Evolutionary conservation across 192 early-diverging fungal species (phyloP), one percentile per base, ranked within the genome.

Genomic region (Mortierella alpina): DNA sequence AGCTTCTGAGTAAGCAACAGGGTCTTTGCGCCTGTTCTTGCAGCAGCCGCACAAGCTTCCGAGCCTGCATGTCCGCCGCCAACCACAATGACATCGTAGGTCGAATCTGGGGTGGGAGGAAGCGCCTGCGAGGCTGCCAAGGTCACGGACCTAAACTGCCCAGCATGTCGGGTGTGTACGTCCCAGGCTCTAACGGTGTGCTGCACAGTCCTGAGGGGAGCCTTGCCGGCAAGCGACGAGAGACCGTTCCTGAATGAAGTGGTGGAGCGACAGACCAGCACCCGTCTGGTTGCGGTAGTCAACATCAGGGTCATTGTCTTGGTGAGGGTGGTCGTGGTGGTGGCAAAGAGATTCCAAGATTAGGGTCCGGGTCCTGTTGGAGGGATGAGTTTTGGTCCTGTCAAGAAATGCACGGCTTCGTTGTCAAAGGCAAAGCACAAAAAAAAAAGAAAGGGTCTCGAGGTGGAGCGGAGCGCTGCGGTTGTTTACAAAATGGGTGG

Each of bases 1-100:
- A 86, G 73, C 63, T 87, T 89, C 51, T 95, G 94, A 18, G 94
- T 95, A 7, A 95, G 78, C 1, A 95, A 75, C 45, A 95, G 70
- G 0, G 93, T 92, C 49, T 81, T 86, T 51, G 94, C 93, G 4
- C 94, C 94, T 10, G 89, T 79, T 56, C 94, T 82, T 15, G 93
- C 93, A 45, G 94, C 91, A 22, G 93, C 94, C 5, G 94, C 86
- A 72, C 92, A 88, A 15, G 94, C 94, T 70, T 95, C 94, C 11
- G 92, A 92, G 10, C 94, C 94, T 22, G 94, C 94, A 86, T 95
- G 94, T 0, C 94, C 94, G 51, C 94, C 94, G 13, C 94, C 94
- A 61, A 95, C 91, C 5, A 95, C 91, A 63, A 95, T 88, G 1
- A 95, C 94, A 83, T 95, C 94, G 63, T 63, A 85, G 47, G 75